phyloP scores from a whole-genome alignment of 148 eudicot genomes.

The Spergularia marina region DNA sequence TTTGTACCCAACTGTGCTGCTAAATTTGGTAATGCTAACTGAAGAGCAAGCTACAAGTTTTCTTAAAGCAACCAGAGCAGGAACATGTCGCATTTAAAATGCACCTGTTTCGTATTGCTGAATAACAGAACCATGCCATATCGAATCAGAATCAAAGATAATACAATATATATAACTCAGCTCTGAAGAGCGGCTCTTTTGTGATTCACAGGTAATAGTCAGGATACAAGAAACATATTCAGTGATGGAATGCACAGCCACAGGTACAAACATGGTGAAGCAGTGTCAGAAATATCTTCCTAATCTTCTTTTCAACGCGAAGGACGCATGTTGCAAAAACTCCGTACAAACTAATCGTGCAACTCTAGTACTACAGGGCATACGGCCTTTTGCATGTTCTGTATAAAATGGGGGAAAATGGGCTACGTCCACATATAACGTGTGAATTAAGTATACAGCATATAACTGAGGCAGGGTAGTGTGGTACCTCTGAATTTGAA shows the following conservation, averaged over 20 bases:
- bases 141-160: neutral
- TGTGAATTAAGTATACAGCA: conserved; percentile 26
- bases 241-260: conserved; percentile 6
- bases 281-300: neutral
- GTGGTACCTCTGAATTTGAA: conserved; percentile 19
- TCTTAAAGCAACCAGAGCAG: too few relatives aligned
- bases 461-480: conserved; percentile 6
- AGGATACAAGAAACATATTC: conserved; percentile 16
- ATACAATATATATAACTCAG: neutral
- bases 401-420: conserved; percentile 17
- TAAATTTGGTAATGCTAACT: too few relatives aligned
- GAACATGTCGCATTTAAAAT: too few relatives aligned
- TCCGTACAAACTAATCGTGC: neutral
- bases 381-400: conserved; percentile 5
- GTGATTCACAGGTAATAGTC: conserved; percentile 6
- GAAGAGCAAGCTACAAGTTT: too few relatives aligned
- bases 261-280: conserved; percentile 8
- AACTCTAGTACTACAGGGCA: conserved; percentile 12
- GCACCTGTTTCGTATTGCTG: too few relatives aligned
- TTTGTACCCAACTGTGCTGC: too few relatives aligned
- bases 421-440: conserved; percentile 16
- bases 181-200: neutral
- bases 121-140: neutral
- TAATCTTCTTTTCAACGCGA: neutral
- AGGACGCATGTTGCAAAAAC: conserved; percentile 7